phyloP scores from a whole-genome alignment of 306 rosid genomes.

The Cyamopsis tetragonoloba region DNA sequence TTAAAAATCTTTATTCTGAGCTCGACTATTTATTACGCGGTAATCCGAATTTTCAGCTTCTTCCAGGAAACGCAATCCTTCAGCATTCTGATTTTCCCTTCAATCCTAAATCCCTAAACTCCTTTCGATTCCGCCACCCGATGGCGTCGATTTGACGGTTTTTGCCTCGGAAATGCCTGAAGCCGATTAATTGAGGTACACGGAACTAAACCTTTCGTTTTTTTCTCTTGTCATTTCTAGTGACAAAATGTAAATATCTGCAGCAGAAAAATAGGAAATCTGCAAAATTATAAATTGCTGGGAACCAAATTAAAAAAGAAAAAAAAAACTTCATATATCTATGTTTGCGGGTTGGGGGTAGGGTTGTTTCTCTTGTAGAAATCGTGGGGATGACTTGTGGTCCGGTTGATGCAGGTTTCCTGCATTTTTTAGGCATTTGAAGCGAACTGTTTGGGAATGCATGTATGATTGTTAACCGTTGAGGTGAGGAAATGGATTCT shows the following conservation, averaged over 20 bases:
- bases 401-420: conserved; percentile 16
- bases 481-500: conserved; percentile 69
- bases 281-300: neutral
- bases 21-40: conserved; percentile 35
- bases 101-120: neutral
- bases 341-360: no score
- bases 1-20: neutral
- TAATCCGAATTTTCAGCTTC: conserved; percentile 42
- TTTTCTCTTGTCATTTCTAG: neutral
- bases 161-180: conserved; percentile 13
- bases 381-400: conserved; percentile 7
- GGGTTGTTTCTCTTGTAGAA: no score
- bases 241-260: neutral
- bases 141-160: neutral
- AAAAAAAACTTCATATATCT: no score
- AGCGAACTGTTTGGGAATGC: conserved; percentile 6
- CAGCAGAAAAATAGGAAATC: neutral
- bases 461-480: conserved; percentile 29
- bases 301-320: neutral
- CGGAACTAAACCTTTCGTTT: neutral
- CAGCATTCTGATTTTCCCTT: neutral
- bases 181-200: neutral
- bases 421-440: conserved; percentile 17
- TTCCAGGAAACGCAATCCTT: neutral
- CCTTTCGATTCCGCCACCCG: neutral